phyloP scores from a whole-genome alignment of 1,284 basidiomycete species.

The Malassezia caprae region DNA sequence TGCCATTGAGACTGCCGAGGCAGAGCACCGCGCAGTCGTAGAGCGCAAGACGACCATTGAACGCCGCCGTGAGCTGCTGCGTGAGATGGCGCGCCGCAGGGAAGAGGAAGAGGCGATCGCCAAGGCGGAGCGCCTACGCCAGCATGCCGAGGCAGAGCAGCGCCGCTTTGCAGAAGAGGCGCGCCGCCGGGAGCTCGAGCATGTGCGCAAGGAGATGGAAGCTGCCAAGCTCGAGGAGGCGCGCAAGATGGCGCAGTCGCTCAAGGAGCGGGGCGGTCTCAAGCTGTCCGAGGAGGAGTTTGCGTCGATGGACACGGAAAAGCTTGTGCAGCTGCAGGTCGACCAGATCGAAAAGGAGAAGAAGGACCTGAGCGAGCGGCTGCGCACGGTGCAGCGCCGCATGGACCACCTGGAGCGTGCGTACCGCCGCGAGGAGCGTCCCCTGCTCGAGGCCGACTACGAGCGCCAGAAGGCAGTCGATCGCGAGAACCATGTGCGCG shows the following conservation, averaged over 20 bases:
- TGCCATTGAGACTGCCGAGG: slow-evolving; percentile 36
- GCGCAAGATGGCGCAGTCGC: slow-evolving; percentile 73
- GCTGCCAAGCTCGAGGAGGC: slow-evolving; percentile 72
- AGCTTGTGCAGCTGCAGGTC: slow-evolving; percentile 72
- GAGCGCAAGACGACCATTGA: slow-evolving; percentile 58
- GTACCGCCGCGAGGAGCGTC: slow-evolving; percentile 83
- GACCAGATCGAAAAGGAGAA: slow-evolving; percentile 83
- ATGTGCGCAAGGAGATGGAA: slow-evolving; percentile 72
- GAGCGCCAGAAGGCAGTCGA: slow-evolving; percentile 69
- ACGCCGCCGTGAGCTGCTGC: slow-evolving; percentile 73
- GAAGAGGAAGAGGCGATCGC: slow-evolving; percentile 81
- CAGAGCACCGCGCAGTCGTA: slow-evolving; percentile 43
- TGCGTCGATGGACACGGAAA: slow-evolving; percentile 75
- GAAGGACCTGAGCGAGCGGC: slow-evolving; percentile 70
- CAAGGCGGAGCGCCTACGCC: slow-evolving; percentile 60
- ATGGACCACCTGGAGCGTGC: slow-evolving; percentile 94
- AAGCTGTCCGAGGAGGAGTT: slow-evolving; percentile 70
- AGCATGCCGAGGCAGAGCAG: slow-evolving; percentile 62
- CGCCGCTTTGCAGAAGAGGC: slow-evolving; percentile 59
- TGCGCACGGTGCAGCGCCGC: slow-evolving; percentile 76
- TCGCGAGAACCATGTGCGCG: slow-evolving; percentile 56
- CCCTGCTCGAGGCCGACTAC: slow-evolving; percentile 77
- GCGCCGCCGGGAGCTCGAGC: slow-evolving; percentile 64
- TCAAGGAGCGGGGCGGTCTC: slow-evolving; percentile 73
- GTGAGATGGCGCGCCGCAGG: slow-evolving; percentile 72